A percentile compares a stretch with the other conserved stretches of the same genome.
phyloP scores from a whole-genome alignment of 1,284 basidiomycete species.

The Stygiomarasmius scandens region DNA sequence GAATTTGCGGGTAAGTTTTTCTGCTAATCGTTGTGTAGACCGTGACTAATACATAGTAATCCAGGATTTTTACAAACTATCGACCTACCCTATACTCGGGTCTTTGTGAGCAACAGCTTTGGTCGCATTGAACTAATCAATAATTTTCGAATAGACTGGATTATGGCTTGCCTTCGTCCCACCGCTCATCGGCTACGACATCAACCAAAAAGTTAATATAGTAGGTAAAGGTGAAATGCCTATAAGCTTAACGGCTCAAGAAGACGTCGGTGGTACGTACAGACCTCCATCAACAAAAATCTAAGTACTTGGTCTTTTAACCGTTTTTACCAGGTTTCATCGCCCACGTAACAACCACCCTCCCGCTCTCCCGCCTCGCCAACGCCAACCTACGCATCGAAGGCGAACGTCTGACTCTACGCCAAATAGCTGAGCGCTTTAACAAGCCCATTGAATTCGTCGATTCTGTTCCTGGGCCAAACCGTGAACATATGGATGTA shows the following conservation, averaged over 20 bases:
- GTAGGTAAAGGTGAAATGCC: conserved; percentile 23
- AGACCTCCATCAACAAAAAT: not conserved
- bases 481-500: conserved; percentile 10
- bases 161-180: not conserved
- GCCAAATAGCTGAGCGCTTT: conserved; percentile 20
- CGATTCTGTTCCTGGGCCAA: conserved; percentile 9
- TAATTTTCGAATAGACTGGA: not conserved
- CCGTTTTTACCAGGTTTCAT: conserved; percentile 26
- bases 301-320: too few relatives aligned
- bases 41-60: not conserved
- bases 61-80: not conserved
- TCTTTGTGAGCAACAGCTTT: not conserved
- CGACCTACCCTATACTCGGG: not conserved
- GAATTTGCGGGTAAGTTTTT: conserved; percentile 15
- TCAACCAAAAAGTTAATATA: conserved; percentile 20
- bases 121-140: not conserved
- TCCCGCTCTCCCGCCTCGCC: conserved; percentile 22
- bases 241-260: conserved; percentile 21
- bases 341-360: conserved; percentile 29
- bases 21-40: not conserved
- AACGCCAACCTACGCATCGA: conserved; percentile 29
- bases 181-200: conserved; percentile 2
- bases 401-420: conserved; percentile 25
- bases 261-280: conserved; percentile 23
- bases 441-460: conserved; percentile 17